A percentile compares a stretch with the other conserved stretches of the same genome.
Conservation (phyloP, 2,329 filamentous ascomycete genomes). For the Calonectria fujianensis region DNA sequence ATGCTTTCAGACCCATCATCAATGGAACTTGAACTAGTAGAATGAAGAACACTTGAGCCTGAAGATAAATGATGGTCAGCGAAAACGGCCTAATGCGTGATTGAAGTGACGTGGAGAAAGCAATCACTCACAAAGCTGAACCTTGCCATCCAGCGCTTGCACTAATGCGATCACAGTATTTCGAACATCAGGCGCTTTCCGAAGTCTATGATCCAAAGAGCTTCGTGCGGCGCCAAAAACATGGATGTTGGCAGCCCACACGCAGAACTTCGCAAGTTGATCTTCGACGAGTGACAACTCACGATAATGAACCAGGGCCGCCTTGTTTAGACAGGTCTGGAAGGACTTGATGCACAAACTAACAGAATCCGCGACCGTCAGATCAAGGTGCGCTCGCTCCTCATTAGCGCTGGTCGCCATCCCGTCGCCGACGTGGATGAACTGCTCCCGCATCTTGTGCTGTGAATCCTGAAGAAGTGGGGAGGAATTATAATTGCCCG, state of each 20-base stretch:
- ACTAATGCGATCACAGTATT: conserved; percentile 40
- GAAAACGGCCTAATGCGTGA: background rate
- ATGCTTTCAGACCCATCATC: background rate
- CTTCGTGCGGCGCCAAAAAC: conserved; percentile 37
- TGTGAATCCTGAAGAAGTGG: background rate
- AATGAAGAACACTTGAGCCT: background rate
- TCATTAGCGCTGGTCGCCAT: background rate
- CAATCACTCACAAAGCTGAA: conserved; percentile 25
- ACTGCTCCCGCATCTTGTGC: background rate
- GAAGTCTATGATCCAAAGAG: conserved; percentile 45
- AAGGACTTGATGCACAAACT: conserved; percentile 23
- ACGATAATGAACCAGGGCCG: background rate
- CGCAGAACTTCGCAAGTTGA: conserved; percentile 46
- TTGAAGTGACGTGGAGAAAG: background rate
- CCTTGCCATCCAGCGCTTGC: conserved; percentile 36
- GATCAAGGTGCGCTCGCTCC: background rate
- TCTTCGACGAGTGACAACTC: conserved; percentile 39
- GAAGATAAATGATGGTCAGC: background rate
- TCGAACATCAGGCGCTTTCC: conserved; percentile 40
- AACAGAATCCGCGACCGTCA: conserved; percentile 17
- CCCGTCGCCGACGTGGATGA: background rate
- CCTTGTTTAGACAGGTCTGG: conserved; percentile 26
- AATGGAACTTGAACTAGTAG: background rate
- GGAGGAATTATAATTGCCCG: background rate
- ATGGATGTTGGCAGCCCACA: conserved; percentile 41